Conservation (phyloP, 78 protist species). For the Speleostelium caveatum region DNA sequence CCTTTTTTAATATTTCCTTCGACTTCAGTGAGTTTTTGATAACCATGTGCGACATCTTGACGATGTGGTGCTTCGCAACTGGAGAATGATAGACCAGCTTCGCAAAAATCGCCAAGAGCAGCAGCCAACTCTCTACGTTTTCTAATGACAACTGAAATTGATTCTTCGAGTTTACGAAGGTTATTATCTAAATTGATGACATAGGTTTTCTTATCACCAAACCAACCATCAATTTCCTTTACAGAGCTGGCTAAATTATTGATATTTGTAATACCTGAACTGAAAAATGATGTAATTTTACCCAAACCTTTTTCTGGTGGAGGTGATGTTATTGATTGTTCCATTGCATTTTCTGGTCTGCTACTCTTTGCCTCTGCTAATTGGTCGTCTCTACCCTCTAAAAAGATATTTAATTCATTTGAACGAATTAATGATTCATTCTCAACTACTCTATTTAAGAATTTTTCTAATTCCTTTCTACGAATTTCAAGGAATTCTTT, state of each 20-base stretch:
- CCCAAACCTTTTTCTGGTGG: constrained; percentile 38
- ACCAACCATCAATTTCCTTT: constrained; percentile 77
- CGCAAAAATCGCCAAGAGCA: constrained; percentile 57
- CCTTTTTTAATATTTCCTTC: constrained; percentile 24
- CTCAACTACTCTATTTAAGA: constrained; percentile 68
- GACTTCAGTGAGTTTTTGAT: constrained; percentile 54
- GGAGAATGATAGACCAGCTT: constrained; percentile 50
- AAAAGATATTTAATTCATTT: constrained; percentile 52
- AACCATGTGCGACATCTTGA: constrained; percentile 48
- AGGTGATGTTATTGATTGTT: not conserved
- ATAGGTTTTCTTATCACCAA: constrained; percentile 78
- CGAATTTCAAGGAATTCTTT: constrained; percentile 68
- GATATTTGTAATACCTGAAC: not conserved
- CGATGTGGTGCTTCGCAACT: constrained; percentile 42
- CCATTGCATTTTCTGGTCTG: constrained; percentile 14
- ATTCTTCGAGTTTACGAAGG: constrained; percentile 22
- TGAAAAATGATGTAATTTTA: constrained; percentile 50
- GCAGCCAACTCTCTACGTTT: constrained; percentile 61
- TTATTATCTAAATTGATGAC: constrained; percentile 41
- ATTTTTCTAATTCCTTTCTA: constrained; percentile 81
- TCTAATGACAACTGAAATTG: constrained; percentile 10
- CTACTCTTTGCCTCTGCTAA: constrained; percentile 27
- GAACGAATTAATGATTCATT: constrained; percentile 50
- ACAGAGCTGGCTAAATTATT: constrained; percentile 33
- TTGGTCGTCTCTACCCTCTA: constrained; percentile 61